Base-by-base conservation (phyloP, 768 basidiomycete species). In the Suillus decipiens region DNA sequence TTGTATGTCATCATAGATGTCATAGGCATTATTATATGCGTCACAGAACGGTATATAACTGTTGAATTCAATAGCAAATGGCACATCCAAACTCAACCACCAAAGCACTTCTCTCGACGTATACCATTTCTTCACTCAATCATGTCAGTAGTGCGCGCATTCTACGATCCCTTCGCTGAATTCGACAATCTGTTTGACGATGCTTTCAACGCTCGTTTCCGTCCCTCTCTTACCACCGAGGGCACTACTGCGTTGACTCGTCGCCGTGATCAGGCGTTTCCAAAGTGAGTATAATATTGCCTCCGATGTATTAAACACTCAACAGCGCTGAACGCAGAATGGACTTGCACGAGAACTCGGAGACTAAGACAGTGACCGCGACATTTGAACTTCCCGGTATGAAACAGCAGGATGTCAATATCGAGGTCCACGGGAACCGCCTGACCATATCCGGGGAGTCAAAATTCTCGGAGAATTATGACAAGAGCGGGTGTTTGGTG, bases 311-410 rank as follows among this genome's bases (percentile, higher is more conserved):
- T 12, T 39, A 14, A 39, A 39, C 12, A 39, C 12, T 39, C 34
- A 9, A 48, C 5, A 19, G 33, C n/a, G 19, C 33, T 54, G n/a
- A 54, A 14, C 41, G 17, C 43, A 86, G 85, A 66, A 81, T 86
- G 80, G 83, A 86, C 64, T 71, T 86, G 12, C 83, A 83, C 68
- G 84, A 86, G 67, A 75, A 86, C 62, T 43, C 67, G 1, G 76
- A 81, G 33, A 73, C 71, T 28, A 83, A 84, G 67, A 68, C 75
- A 39, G 81, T 87, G 42, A 84, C 82, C 1, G 86, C 85, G 48
- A 72, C 77, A 11, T 85, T 88, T 67, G 86, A 88, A 66, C 74
- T 88, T 8, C 86, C 87, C 0, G 86, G 86, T 22, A 39, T 86
- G 37, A 75, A 75, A 62, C 81, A 83, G 34, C 81, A 87, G 57